Evolutionary conservation across 2,329 filamentous ascomycete genomes (phyloP).

Genomic region (Samsoniella hepiali): DNA sequence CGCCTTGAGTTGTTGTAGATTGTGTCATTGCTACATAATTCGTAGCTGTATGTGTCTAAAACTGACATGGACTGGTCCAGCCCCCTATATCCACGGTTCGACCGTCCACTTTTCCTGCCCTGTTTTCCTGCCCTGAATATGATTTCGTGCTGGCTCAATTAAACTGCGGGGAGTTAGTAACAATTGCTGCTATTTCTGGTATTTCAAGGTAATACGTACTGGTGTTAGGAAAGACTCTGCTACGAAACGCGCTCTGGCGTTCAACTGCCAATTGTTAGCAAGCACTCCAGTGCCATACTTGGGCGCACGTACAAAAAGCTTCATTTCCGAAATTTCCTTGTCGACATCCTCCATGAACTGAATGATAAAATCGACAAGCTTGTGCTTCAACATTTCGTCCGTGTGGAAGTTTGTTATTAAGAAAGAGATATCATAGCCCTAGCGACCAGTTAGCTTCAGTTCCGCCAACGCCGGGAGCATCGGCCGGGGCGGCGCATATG

Average conservation of each 20-base stretch:
- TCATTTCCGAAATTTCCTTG: constrained; percentile 99
- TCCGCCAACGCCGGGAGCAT: neutral
- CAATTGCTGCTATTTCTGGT: too few species aligned
- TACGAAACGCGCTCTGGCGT: constrained; percentile 93
- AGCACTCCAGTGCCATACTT: constrained; percentile 20
- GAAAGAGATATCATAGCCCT: constrained; percentile 99
- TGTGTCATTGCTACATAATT: constrained; percentile 15
- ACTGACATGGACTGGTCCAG: constrained; percentile 5
- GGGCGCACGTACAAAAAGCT: constrained; percentile 80
- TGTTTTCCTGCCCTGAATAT: constrained; percentile 9
- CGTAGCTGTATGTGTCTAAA: constrained; percentile 8
- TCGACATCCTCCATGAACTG: constrained; percentile 99
- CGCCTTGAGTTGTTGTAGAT: neutral
- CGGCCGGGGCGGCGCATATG: constrained; percentile 23
- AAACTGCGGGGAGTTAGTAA: neutral
- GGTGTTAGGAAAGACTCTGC: constrained; percentile 98
- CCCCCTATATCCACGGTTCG: neutral
- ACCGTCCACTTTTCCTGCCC: neutral
- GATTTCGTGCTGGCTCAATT: constrained; percentile 11
- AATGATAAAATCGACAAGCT: constrained; percentile 98
- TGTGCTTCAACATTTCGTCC: constrained; percentile 98
- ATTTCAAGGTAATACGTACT: constrained; percentile 45
- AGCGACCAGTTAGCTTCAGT: constrained; percentile 26
- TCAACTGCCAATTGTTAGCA: constrained; percentile 60
- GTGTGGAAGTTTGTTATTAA: constrained; percentile 98